A percentile compares a stretch with the other conserved stretches of the same genome.
phyloP scores from a whole-genome alignment of 108 stramenopile species.

The Pseudonitzschia multistriata region DNA sequence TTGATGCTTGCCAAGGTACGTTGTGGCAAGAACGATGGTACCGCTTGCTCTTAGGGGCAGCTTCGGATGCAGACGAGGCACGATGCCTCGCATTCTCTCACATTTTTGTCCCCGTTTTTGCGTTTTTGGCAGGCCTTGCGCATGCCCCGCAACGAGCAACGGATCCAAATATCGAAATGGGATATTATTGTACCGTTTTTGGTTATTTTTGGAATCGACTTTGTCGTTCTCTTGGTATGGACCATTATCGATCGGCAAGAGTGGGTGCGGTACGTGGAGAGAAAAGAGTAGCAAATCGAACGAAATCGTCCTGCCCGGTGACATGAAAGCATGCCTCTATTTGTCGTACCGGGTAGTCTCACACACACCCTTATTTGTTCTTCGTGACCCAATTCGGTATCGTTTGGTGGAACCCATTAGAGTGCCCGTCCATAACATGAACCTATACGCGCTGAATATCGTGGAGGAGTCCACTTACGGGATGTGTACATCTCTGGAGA shows the following conservation, averaged over 20 bases:
- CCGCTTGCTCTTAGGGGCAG: neutral
- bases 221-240: slow-evolving; percentile 29
- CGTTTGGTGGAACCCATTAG: neutral
- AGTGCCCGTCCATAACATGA: neutral
- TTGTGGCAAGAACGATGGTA: neutral
- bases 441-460: slow-evolving; percentile 1
- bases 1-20: slow-evolving; percentile 51
- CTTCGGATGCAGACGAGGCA: neutral
- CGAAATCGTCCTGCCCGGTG: neutral
- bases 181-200: slow-evolving; percentile 38
- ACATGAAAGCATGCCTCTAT: neutral
- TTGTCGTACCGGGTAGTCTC: too few species aligned
- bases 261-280: slow-evolving; percentile 10
- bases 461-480: slow-evolving; percentile 23
- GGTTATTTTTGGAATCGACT: slow-evolving; percentile 27
- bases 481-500: slow-evolving; percentile 20
- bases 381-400: too few species aligned
- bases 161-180: slow-evolving; percentile 18
- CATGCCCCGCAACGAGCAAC: slow-evolving; percentile 25
- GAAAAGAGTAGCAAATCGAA: neutral
- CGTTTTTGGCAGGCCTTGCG: slow-evolving; percentile 18
- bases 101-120: neutral
- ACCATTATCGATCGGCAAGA: slow-evolving; percentile 23
- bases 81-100: neutral
- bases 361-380: too few species aligned